phyloP scores from a whole-genome alignment of 2,329 filamentous ascomycete species.

The Sarocladium kiliense region DNA sequence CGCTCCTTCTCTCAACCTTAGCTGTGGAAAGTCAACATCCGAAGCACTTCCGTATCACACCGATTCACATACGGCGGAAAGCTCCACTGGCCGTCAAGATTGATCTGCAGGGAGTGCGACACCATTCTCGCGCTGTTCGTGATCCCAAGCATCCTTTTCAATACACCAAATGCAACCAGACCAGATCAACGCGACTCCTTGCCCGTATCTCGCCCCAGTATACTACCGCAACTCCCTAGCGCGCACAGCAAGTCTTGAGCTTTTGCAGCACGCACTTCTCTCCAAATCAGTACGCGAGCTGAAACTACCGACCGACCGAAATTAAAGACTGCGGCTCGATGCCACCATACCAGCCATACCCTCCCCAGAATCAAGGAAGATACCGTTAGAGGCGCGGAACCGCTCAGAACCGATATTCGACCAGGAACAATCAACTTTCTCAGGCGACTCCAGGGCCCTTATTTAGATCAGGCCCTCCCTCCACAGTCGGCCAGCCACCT shows the following conservation, averaged over 20 bases:
- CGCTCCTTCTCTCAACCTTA: not conserved
- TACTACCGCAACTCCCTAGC: too few species aligned
- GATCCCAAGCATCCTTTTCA: not conserved
- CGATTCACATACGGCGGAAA: not conserved
- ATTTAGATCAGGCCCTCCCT: not conserved
- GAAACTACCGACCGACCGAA: not conserved
- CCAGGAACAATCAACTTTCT: not conserved
- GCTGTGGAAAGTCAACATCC: not conserved
- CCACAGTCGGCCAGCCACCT: not conserved
- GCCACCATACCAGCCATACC: not conserved
- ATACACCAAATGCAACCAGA: not conserved
- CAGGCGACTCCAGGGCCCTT: not conserved
- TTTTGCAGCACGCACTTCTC: not conserved
- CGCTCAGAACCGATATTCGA: not conserved
- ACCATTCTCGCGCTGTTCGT: too few species aligned
- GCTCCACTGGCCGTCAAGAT: not conserved
- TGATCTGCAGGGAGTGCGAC: not conserved
- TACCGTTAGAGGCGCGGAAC: not conserved
- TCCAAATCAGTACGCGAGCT: not conserved
- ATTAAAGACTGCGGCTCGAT: not conserved
- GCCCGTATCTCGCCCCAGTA: not conserved
- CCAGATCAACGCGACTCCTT: not conserved
- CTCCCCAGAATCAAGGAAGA: not conserved
- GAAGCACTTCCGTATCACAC: not conserved
- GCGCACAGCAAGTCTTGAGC: not conserved